These are phyloP conservation scores for Aspergillus indologenus DNA, from an alignment of 495 filamentous ascomycete genomes.

Conservation along the genomic window DNA sequence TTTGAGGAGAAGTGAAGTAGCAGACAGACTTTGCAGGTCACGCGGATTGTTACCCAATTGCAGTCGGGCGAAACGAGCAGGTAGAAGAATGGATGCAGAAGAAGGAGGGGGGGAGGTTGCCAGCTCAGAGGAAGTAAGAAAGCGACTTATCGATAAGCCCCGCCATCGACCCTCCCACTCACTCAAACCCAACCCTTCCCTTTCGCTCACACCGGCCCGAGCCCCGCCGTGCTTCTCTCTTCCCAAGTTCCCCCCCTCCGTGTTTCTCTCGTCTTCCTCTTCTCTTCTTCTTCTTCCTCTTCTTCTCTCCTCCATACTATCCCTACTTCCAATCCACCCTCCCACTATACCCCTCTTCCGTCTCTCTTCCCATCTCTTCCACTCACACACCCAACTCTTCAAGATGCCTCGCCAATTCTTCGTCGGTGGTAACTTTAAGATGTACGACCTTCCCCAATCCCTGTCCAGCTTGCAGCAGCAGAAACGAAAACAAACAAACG, in stretches of 20 bases:
- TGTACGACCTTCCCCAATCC: conserved; percentile 53
- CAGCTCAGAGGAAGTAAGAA: conserved; percentile 10
- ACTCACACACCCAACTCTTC: conserved; percentile 16
- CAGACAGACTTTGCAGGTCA: background rate
- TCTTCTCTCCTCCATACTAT: conserved; percentile 9
- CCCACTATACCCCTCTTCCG: background rate
- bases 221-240: conserved; percentile 18
- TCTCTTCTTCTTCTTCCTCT: conserved; percentile 12
- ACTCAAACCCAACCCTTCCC: background rate
- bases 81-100: background rate
- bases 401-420: conserved; percentile 96
- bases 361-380: conserved; percentile 6
- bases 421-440: conserved; percentile 99
- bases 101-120: conserved; percentile 14
- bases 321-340: background rate
- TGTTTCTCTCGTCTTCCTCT: conserved; percentile 15
- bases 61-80: background rate
- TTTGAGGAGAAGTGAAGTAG: no score
- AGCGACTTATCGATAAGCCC: conserved; percentile 26
- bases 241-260: conserved; percentile 16
- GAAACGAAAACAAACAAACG: background rate
- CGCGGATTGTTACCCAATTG: background rate
- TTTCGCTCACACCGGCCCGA: background rate
- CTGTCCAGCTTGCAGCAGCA: conserved; percentile 20
- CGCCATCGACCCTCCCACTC: no score